These are phyloP conservation scores for Balansia obtecta DNA, from an alignment of 2,329 filamentous ascomycete genomes.

Conservation along the genomic window DNA sequence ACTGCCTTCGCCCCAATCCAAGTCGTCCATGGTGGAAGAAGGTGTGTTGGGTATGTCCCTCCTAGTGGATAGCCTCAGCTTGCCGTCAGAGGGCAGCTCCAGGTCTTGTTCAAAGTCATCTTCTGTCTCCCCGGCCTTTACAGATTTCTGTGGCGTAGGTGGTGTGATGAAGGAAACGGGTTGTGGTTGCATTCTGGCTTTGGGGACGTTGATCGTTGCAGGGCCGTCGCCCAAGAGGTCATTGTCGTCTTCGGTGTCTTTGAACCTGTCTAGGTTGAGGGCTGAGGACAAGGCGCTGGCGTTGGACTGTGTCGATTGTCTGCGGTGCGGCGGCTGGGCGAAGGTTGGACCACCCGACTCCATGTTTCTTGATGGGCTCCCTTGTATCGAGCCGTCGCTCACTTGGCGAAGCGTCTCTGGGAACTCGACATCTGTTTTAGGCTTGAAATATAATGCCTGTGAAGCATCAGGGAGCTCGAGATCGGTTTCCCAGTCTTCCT, in stretches of 20 bases:
- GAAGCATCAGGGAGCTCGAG: slow-evolving; percentile 52
- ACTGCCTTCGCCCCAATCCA: slow-evolving; percentile 91
- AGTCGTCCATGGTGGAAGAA: slow-evolving; percentile 53
- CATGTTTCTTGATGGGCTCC: slow-evolving; percentile 36
- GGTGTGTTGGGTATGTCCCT: slow-evolving; percentile 53
- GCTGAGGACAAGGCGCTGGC: slow-evolving; percentile 28
- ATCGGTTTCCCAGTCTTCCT: slow-evolving; percentile 75
- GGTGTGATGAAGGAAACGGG: slow-evolving; percentile 41
- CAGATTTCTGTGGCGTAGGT: slow-evolving; percentile 39
- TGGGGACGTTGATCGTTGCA: slow-evolving; percentile 57
- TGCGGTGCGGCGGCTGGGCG: slow-evolving; percentile 17
- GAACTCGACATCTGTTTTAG: slow-evolving; percentile 45
- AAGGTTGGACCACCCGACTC: slow-evolving; percentile 13
- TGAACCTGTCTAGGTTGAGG: slow-evolving; percentile 50
- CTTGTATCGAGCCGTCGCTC: slow-evolving; percentile 39
- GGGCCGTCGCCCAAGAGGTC: slow-evolving; percentile 51
- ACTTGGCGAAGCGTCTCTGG: slow-evolving; percentile 59
- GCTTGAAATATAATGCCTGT: slow-evolving; percentile 52
- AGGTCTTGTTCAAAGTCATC: slow-evolving; percentile 65
- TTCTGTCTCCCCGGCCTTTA: slow-evolving; percentile 24
- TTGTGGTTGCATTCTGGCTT: slow-evolving; percentile 39
- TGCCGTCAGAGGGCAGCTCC: slow-evolving; percentile 55
- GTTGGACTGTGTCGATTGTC: slow-evolving; percentile 19
- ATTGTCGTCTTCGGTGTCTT: slow-evolving; percentile 49
- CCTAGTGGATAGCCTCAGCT: slow-evolving; percentile 50